phyloP scores from a whole-genome alignment of 768 basidiomycete species.

The Lactarius hengduanensis region DNA sequence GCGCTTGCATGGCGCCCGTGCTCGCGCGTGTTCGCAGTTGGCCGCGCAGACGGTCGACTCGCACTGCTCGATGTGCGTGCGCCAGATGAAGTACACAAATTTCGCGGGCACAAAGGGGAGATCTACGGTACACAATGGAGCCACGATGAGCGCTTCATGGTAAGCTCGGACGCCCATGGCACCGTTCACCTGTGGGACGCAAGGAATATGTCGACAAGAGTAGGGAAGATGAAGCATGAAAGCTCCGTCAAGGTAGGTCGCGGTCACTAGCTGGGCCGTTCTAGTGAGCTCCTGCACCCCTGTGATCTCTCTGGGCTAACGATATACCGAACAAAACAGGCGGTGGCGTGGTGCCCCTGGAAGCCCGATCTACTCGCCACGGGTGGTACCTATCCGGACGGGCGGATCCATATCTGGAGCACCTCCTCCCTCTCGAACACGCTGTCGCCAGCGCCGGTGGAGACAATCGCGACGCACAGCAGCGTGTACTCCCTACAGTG shows the following conservation, averaged over 20 bases:
- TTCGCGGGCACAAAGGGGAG: slow-evolving; percentile 37
- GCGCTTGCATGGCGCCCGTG: slow-evolving; percentile 41
- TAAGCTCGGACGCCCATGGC: slow-evolving; percentile 43
- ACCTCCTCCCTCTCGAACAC: slow-evolving; percentile 46
- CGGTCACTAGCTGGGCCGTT: neutral
- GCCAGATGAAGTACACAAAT: slow-evolving; percentile 33
- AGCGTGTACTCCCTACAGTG: slow-evolving; percentile 62
- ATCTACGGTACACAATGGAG: slow-evolving; percentile 45
- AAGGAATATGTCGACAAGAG: slow-evolving; percentile 36
- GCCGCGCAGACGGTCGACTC: slow-evolving; percentile 41
- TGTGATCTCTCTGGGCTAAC: slow-evolving; percentile 19
- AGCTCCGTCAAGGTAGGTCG: slow-evolving; percentile 45
- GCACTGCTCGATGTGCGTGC: slow-evolving; percentile 40
- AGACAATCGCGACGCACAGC: slow-evolving; percentile 44
- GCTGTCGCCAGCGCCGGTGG: slow-evolving; percentile 44
- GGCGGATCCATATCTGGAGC: slow-evolving; percentile 54
- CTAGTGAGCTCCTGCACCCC: neutral
- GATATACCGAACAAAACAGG: slow-evolving; percentile 39
- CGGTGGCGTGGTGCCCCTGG: slow-evolving; percentile 76
- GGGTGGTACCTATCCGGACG: slow-evolving; percentile 64
- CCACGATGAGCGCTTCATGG: slow-evolving; percentile 41
- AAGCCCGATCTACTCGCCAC: slow-evolving; percentile 64
- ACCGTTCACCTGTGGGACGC: slow-evolving; percentile 47
- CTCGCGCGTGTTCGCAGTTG: slow-evolving; percentile 40
- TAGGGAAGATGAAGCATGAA: slow-evolving; percentile 43